Evolutionary conservation across 805 yeast genomes (phyloP), one percentile per base, ranked within the genome.

Genomic region (Candida nemodendra): DNA sequence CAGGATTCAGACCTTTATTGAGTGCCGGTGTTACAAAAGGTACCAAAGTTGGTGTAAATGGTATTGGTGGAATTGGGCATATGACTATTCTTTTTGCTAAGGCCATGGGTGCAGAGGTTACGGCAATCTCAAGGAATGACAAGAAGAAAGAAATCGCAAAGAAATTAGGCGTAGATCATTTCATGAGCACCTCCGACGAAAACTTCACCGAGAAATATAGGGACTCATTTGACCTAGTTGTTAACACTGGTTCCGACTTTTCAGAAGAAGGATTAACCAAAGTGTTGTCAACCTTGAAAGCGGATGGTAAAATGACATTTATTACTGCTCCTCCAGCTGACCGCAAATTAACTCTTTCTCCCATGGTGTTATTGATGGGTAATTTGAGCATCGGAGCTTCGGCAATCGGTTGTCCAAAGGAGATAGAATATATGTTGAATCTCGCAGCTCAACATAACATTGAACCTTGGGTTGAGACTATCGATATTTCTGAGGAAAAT

Each of bases 21-120:
- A 51, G 51, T 4, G 48, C 57, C n/a, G 71, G 69, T 25, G 67
- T 64, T 50, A 76, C 72, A 39, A 68, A 71, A 32, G 78, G 77
- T 35, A 66, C 66, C 44, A 68, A 62, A 35, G 76, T 76, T 33
- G 81, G 78, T 48, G 64, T 78, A 43, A 50, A 59, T 41, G 74
- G 74, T 42, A 60, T 69, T 39, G 74, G 74, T 44, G 74, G 74
- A 19, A 63, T 69, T 51, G 74, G 74, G 15, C 72, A 68, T 49
- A 61, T 68, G 65, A 69, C 72, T n/a, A 53, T 68, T 28, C 57
- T 66, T 52, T 71, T 78, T 42, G 79, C 81, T 27, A 71, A 74
- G 46, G 81, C 81, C 5, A 54, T 78, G 53, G 83, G 82, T 36
- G 79, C 81, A 21, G 71, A 76, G 44, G 82, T 78, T 19, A 66